phyloP scores from a whole-genome alignment of 148 eudicot species.

The Camellia japonica region DNA sequence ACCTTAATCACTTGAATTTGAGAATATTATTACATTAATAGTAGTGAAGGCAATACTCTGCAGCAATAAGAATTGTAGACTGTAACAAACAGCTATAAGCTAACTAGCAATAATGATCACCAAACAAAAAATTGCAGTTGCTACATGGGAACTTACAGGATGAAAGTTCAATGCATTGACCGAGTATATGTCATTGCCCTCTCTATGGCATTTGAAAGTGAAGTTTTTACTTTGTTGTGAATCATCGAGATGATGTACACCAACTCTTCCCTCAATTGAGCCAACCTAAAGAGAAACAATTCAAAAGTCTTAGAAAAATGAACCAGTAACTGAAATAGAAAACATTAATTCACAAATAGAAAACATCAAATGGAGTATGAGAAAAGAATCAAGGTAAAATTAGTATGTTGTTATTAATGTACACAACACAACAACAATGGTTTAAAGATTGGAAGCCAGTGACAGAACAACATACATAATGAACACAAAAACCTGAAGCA shows the following conservation, averaged over 20 bases:
- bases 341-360: neutral
- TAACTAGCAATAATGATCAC: neutral
- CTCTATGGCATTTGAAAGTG: constrained; percentile 97
- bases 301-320: neutral
- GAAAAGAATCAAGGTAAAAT: neutral
- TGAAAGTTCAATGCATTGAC: constrained; percentile 90
- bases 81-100: neutral
- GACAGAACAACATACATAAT: neutral
- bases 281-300: constrained; percentile 57
- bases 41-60: no score
- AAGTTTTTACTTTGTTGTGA: constrained; percentile 74
- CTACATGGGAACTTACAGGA: constrained; percentile 56
- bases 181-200: constrained; percentile 76
- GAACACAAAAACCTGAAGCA: neutral
- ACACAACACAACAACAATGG: neutral
- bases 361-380: neutral
- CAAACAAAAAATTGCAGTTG: neutral
- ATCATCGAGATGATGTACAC: constrained; percentile 96
- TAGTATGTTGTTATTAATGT: neutral
- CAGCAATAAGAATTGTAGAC: neutral
- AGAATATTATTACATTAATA: no score
- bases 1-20: no score
- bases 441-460: neutral
- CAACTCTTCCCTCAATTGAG: constrained; percentile 96
- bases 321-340: neutral